Evolutionary conservation across 805 yeast genomes (phyloP).

Genomic region (Myxozyma udenii): DNA sequence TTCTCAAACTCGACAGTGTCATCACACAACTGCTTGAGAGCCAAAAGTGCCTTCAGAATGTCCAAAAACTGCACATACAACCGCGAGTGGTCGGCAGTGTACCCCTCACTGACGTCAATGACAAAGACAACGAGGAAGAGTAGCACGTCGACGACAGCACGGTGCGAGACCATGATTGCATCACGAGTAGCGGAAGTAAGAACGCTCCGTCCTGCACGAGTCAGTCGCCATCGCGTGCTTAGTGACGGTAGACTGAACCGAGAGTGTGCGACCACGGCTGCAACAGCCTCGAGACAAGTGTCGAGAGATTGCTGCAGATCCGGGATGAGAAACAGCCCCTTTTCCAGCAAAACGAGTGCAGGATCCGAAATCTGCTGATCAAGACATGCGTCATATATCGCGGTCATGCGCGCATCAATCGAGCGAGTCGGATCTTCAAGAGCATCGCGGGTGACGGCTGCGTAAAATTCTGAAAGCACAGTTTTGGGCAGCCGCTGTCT

Average conservation of each 20-base stretch:
- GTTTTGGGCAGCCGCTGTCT: conserved; percentile 42
- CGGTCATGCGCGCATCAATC: conserved; percentile 24
- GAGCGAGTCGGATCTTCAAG: conserved; percentile 18
- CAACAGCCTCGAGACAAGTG: conserved; percentile 6
- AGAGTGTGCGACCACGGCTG: conserved; percentile 1
- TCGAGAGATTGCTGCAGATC: conserved; percentile 20
- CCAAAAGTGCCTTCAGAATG: not conserved
- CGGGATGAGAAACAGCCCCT: conserved; percentile 10
- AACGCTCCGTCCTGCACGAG: conserved; percentile 7
- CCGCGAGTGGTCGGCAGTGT: conserved; percentile 10
- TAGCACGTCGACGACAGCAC: conserved; percentile 12
- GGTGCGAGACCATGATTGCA: conserved; percentile 1
- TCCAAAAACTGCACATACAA: conserved; percentile 10
- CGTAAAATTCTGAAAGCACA: conserved; percentile 38
- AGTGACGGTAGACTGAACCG: conserved; percentile 11
- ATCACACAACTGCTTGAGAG: not conserved
- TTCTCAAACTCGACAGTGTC: not conserved
- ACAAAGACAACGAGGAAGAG: conserved; percentile 19
- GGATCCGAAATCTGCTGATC: conserved; percentile 26
- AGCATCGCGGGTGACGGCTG: conserved; percentile 41
- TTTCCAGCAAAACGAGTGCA: conserved; percentile 24
- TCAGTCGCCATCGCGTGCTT: conserved; percentile 9
- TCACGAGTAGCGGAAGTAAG: conserved; percentile 4
- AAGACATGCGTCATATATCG: conserved; percentile 20
- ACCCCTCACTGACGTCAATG: conserved; percentile 17